Evolutionary conservation across 192 early-diverging fungal species (phyloP), one percentile per base, ranked within the genome.

Genomic region (Rhizophagus sp.): DNA sequence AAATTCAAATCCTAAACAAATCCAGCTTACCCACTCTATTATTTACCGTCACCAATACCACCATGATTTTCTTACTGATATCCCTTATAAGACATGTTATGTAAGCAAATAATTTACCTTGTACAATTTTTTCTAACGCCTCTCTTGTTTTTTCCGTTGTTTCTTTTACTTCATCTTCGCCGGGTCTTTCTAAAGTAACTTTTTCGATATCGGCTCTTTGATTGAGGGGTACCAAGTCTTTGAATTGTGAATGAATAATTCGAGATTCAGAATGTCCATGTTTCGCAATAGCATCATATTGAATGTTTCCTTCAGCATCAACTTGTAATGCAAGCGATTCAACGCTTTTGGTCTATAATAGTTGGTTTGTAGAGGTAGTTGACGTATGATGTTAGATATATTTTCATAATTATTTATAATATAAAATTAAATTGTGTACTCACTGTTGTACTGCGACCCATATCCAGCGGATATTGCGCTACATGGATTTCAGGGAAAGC

Each of bases 401-500:
- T 24, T n/a, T 47, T 30, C 27, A 30, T 30, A 30, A 30, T 30
- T 30, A 30, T 30, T 30, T 30, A 30, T 57, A 57, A 57, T 30
- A 57, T 30, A 79, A 24, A 24, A 17, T 49, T 34, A 13, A 27
- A 12, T 10, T 6, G 7, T 27, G 1, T 52, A 22, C 69, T 82
- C 50, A 83, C 83, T 41, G 81, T 86, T 74, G 91, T 92, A 78
- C 91, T 92, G 10, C 93, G 89, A 12, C 98, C 98, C 95, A 99
- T 94, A 76, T 96, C 96, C 44, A 96, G 85, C 15, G 98, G 98
- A 78, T 97, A 98, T 83, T 99, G 98, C 4, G 91, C 91, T 64
- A 94, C 85, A 80, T 92, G 91, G 75, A 97, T 93, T 85, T 99
- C 98, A 33, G 98, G 98, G 81, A 93, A 99, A 1, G 98, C 96